phyloP scores from a whole-genome alignment of 371 early-diverging fungal species.

The Apophysomyces elegans region DNA sequence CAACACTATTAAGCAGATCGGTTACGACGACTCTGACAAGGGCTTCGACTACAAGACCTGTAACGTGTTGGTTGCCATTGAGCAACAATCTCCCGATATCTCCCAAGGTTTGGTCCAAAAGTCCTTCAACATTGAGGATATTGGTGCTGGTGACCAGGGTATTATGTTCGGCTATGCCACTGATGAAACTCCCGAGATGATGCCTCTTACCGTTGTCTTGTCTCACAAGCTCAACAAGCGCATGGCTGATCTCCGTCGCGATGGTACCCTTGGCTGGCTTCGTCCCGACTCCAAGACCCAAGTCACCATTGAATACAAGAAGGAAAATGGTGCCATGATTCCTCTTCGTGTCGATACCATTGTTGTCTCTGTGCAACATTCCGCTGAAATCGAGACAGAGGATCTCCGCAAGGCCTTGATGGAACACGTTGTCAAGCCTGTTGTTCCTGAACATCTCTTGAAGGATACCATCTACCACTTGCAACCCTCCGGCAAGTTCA shows the following conservation, averaged over 20 bases:
- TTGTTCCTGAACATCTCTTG: slow-evolving; percentile 93
- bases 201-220: slow-evolving; percentile 96
- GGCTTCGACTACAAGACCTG: slow-evolving; percentile 99
- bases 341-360: slow-evolving; percentile 98
- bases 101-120: slow-evolving; percentile 94
- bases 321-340: slow-evolving; percentile 89
- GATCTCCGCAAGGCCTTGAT: slow-evolving; percentile 86
- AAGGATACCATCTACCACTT: slow-evolving; percentile 96
- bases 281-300: slow-evolving; percentile 99
- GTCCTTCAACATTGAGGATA: slow-evolving; percentile 91
- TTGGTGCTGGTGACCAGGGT: slow-evolving; percentile 99
- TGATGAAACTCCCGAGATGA: slow-evolving; percentile 99
- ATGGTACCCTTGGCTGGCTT: slow-evolving; percentile 90
- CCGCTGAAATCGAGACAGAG: slow-evolving; percentile 85
- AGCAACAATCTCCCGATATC: slow-evolving; percentile 99
- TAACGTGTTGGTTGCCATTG: slow-evolving; percentile 98
- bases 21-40: slow-evolving; percentile 97
- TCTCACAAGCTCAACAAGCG: slow-evolving; percentile 97
- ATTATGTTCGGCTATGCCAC: slow-evolving; percentile 98
- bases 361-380: slow-evolving; percentile 99
- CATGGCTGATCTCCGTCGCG: slow-evolving; percentile 94
- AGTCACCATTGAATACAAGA: slow-evolving; percentile 99
- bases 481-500: slow-evolving; percentile 99
- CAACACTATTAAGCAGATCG: slow-evolving; percentile 97
- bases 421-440: slow-evolving; percentile 93